Evolutionary conservation across 1,284 basidiomycete species (phyloP).

Genomic region (Papiliotrema nemorosa): DNA sequence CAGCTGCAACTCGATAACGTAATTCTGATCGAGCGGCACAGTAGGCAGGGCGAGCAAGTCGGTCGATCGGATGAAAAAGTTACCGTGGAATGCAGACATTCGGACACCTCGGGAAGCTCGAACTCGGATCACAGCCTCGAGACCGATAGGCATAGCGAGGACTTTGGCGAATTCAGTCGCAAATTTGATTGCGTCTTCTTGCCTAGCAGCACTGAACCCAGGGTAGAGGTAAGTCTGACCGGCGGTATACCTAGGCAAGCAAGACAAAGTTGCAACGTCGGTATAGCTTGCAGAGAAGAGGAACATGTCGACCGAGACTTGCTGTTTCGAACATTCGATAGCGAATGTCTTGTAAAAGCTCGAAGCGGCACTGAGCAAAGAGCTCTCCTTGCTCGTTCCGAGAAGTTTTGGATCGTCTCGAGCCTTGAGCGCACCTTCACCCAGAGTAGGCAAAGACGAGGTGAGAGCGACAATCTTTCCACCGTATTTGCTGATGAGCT

Average conservation of each 20-base stretch:
- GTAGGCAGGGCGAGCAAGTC: slow-evolving; percentile 95
- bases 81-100: slow-evolving; percentile 98
- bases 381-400: slow-evolving; percentile 90
- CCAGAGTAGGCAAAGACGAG: slow-evolving; percentile 80
- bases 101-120: slow-evolving; percentile 90
- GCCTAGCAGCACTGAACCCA: slow-evolving; percentile 88
- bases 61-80: slow-evolving; percentile 98
- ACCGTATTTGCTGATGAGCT: slow-evolving; percentile 88
- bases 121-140: slow-evolving; percentile 96
- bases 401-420: slow-evolving; percentile 95
- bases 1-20: slow-evolving; percentile 94
- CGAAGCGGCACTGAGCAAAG: slow-evolving; percentile 79
- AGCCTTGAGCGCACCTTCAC: slow-evolving; percentile 89
- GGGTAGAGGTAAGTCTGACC: slow-evolving; percentile 99
- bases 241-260: slow-evolving; percentile 93
- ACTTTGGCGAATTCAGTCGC: slow-evolving; percentile 95
- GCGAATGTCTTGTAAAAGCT: slow-evolving; percentile 99
- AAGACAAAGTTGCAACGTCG: slow-evolving; percentile 78
- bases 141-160: slow-evolving; percentile 87
- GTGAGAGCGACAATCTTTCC: slow-evolving; percentile 93
- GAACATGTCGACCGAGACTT: slow-evolving; percentile 99
- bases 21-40: slow-evolving; percentile 94
- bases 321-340: slow-evolving; percentile 95
- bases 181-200: slow-evolving; percentile 96
- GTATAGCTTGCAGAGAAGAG: slow-evolving; percentile 90